These are phyloP conservation scores for Oryza nivara DNA, from an alignment of 176 grass and related monocot genomes.

Conservation along the genomic window DNA sequence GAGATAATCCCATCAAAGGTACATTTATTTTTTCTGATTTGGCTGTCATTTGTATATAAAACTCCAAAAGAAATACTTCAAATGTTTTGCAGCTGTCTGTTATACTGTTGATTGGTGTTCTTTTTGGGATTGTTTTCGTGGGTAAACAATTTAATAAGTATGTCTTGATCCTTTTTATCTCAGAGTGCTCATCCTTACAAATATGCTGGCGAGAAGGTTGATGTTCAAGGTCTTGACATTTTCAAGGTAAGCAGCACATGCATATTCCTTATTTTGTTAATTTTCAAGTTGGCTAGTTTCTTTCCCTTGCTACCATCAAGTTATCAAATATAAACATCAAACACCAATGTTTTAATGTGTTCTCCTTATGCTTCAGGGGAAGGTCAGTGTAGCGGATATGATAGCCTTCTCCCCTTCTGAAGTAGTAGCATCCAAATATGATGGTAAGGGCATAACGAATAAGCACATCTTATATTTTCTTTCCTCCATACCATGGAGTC, in stretches of 20 bases:
- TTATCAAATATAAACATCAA: slow-evolving; percentile 6
- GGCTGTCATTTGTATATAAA: slow-evolving; percentile 18
- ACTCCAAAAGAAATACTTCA: neutral
- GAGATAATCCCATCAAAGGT: slow-evolving; percentile 94
- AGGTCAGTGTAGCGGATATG: slow-evolving; percentile 82
- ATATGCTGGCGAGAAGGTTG: slow-evolving; percentile 94
- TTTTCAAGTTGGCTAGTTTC: neutral
- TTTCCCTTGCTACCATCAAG: neutral
- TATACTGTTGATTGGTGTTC: neutral
- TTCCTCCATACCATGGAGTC: neutral
- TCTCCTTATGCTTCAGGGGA: slow-evolving; percentile 64
- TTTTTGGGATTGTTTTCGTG: neutral
- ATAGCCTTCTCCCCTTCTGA: slow-evolving; percentile 76
- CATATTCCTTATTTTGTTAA: neutral
- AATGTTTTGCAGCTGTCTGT: neutral
- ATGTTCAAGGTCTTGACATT: slow-evolving; percentile 85
- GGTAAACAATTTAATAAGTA: neutral
- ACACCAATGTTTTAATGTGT: neutral
- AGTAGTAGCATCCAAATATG: slow-evolving; percentile 56
- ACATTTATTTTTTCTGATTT: neutral
- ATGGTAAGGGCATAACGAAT: slow-evolving; percentile 52
- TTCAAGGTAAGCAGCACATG: slow-evolving; percentile 65
- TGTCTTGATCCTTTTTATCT: slow-evolving; percentile 22
- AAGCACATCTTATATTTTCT: neutral
- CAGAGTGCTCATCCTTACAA: slow-evolving; percentile 94